A percentile compares a stretch with the other conserved stretches of the same genome.
Evolutionary conservation across 1,284 basidiomycete genomes (phyloP).

Genomic region (Ustilago trichophora): DNA sequence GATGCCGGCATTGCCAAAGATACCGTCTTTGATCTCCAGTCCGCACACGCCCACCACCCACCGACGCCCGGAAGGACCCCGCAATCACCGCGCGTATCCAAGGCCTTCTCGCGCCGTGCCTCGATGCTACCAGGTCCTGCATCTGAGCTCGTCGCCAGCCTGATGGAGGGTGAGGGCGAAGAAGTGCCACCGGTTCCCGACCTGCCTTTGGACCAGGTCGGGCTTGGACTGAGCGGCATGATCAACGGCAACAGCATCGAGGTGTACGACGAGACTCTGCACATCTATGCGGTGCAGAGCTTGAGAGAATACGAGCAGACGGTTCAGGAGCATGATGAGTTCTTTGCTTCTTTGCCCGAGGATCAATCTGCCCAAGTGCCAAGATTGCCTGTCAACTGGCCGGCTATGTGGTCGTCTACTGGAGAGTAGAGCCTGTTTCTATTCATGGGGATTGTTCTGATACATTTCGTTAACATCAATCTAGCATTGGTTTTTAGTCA

Average conservation of each 20-base stretch:
- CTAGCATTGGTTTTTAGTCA: no score
- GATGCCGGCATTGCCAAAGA: constrained; percentile 51
- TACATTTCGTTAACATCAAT: no score
- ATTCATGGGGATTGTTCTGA: no score
- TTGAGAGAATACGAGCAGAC: constrained; percentile 61
- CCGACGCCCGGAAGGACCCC: constrained; percentile 29
- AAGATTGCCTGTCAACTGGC: constrained; percentile 54
- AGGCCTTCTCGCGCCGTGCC: constrained; percentile 53
- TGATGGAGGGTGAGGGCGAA: constrained; percentile 26
- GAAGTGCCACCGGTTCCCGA: constrained; percentile 41
- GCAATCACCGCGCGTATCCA: constrained; percentile 46
- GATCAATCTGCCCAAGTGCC: constrained; percentile 51
- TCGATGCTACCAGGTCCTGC: constrained; percentile 59
- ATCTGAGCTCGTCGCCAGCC: constrained; percentile 47
- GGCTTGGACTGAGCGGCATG: constrained; percentile 22
- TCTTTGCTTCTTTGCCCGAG: constrained; percentile 46
- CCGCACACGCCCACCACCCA: constrained; percentile 36
- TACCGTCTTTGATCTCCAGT: constrained; percentile 58
- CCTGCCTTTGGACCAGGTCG: constrained; percentile 28
- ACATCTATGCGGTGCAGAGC: constrained; percentile 61
- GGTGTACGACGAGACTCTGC: constrained; percentile 49
- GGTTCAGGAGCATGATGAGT: constrained; percentile 61
- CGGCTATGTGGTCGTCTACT: constrained; percentile 47
- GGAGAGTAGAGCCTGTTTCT: constrained; percentile 36
- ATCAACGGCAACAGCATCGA: constrained; percentile 11